phyloP scores from a whole-genome alignment of 1,284 basidiomycete genomes.

The Afroboletus lepidellus region DNA sequence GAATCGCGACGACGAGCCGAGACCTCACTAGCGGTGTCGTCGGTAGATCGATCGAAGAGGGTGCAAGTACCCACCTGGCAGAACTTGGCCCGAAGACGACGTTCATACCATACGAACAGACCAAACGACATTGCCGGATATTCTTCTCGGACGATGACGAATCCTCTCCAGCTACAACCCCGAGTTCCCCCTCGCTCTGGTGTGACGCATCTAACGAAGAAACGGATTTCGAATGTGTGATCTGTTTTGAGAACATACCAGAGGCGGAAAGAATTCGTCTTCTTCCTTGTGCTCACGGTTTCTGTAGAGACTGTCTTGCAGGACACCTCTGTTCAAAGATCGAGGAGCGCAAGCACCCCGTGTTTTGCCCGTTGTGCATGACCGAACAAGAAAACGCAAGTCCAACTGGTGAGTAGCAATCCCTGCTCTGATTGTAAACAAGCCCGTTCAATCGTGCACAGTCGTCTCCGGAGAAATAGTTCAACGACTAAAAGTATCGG shows the following conservation, averaged over 20 bases:
- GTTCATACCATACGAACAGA: slow-evolving; percentile 19
- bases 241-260: slow-evolving; percentile 53
- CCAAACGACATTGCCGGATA: slow-evolving; percentile 28
- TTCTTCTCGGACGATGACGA: slow-evolving; percentile 18
- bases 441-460: slow-evolving; percentile 18
- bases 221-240: slow-evolving; percentile 39
- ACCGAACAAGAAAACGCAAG: slow-evolving; percentile 31
- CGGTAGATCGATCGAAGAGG: slow-evolving; percentile 1
- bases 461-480: slow-evolving; percentile 42
- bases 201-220: slow-evolving; percentile 9
- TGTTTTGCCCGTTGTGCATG: slow-evolving; percentile 57
- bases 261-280: slow-evolving; percentile 36
- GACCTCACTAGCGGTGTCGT: neutral
- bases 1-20: neutral
- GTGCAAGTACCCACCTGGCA: slow-evolving; percentile 1
- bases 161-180: neutral
- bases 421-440: neutral
- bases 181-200: slow-evolving; percentile 1
- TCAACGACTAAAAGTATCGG: slow-evolving; percentile 46
- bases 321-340: slow-evolving; percentile 49
- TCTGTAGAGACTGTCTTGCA: slow-evolving; percentile 46
- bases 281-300: slow-evolving; percentile 25
- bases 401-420: slow-evolving; percentile 38
- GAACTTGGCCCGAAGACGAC: neutral
- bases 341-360: slow-evolving; percentile 52